phyloP scores from a whole-genome alignment of 441 rosid genomes.

The Theobroma grandiflorum region DNA sequence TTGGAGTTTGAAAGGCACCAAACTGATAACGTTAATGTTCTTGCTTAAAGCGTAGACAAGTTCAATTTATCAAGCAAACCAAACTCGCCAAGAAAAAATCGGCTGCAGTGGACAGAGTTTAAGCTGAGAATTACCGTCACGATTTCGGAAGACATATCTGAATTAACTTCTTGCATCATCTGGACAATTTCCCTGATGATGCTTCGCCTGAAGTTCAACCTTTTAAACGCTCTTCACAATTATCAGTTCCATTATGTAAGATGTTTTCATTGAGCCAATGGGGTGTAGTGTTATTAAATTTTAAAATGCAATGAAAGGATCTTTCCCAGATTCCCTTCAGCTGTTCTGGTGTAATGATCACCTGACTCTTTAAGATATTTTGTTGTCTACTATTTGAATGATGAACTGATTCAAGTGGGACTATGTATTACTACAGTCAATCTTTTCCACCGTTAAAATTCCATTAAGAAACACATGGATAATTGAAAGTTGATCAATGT shows the following conservation, averaged over 20 bases:
- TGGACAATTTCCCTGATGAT: too few species aligned
- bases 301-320: neutral
- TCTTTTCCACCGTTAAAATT: neutral
- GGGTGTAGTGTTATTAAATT: neutral
- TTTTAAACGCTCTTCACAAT: too few species aligned
- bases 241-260: too few species aligned
- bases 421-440: neutral
- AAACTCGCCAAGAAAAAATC: neutral
- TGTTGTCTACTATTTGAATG: neutral
- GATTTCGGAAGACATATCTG: too few species aligned
- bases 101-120: neutral
- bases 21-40: neutral
- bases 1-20: constrained; percentile 9
- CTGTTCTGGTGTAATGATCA: neutral
- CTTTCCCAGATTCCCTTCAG: neutral
- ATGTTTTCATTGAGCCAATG: too few species aligned
- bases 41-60: neutral
- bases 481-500: neutral
- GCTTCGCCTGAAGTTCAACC: too few species aligned
- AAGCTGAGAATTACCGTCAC: neutral
- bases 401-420: neutral
- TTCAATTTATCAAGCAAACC: neutral
- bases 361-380: neutral
- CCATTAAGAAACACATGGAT: neutral
- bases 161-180: neutral